Base-by-base conservation (phyloP, 106 monocot species). In the Narthecium ossifragum region DNA sequence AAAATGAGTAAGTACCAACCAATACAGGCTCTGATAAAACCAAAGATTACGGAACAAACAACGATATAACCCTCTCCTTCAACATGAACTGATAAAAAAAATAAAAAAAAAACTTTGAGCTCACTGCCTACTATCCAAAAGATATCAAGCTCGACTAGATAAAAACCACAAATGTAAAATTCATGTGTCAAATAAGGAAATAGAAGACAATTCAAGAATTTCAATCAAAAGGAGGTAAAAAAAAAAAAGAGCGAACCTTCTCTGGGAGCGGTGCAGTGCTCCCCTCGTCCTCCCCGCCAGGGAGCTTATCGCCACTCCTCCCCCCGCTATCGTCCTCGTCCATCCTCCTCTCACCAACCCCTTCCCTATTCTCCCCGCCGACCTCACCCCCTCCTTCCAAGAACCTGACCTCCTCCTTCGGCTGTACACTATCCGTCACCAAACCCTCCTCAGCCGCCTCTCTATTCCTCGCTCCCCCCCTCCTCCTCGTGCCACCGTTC, bases 181-280 rank as follows among this genome's bases (percentile, higher is more conserved):
- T 36, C 10, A 6, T 36, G 36, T 36, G 7, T 36, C 36, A 36
- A 6, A 5, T 36, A 36, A 36, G 10, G 10, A 36, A 6, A 6
- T 36, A 36, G 10, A 6, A 6, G 13, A 15, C 4, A 17, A 33
- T 34, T n/a, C 30, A 31, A 40, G 45, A n/a, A n/a, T n/a, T n/a
- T 11, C 28, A 51, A n/a, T 32, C 45, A 59, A 64, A 34, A 31
- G 0, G 17, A 34, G 1, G 0, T 17, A 53, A 60, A 67, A 57
- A 64, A 57, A 46, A 40, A 37, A 51, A 82, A 71, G 39, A 10
- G 1, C 60, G 50, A 58, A 85, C 85, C 81, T 74, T 82, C 59
- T 90, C 90, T 25, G 90, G 90, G 45, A 90, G 49, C 1, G 90
- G 90, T 23, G 78, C 70, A 23, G 78, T 72, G 72, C 61, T 70